Conservation (phyloP, 2,329 filamentous ascomycete genomes). For the Exophiala sp. region DNA sequence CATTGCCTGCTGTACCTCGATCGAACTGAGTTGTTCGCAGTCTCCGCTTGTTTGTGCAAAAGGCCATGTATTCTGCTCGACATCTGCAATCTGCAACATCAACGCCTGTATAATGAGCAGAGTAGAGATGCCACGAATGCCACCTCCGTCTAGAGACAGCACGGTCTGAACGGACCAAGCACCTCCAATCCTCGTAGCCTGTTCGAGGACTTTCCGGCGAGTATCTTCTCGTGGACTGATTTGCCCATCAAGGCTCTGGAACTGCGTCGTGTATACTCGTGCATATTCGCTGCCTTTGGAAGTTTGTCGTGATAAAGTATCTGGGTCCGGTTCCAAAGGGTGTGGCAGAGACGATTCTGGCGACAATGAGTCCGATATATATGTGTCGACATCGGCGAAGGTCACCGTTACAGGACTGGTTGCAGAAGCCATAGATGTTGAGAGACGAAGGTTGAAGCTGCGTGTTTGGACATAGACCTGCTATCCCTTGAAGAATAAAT, state of each 20-base stretch:
- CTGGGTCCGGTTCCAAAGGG: not conserved
- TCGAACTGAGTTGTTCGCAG: not conserved
- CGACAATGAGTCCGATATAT: not conserved
- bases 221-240: not conserved
- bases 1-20: not conserved
- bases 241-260: not conserved
- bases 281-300: not conserved
- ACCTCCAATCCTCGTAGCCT: not conserved
- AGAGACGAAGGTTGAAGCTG: not conserved
- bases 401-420: not conserved
- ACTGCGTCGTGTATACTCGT: not conserved
- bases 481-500: not conserved
- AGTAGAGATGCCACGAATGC: constrained; percentile 3
- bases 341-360: not conserved
- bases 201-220: not conserved
- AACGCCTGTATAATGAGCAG: constrained; percentile 4
- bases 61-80: not conserved
- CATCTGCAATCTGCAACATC: constrained; percentile 1
- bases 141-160: constrained; percentile 12
- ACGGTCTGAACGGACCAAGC: not conserved
- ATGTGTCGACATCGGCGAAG: not conserved
- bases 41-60: constrained; percentile 1
- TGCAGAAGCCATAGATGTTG: not conserved
- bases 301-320: not conserved
- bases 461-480: not conserved